phyloP scores from a whole-genome alignment of 495 filamentous ascomycete species.

The Penicillium roqueforti region DNA sequence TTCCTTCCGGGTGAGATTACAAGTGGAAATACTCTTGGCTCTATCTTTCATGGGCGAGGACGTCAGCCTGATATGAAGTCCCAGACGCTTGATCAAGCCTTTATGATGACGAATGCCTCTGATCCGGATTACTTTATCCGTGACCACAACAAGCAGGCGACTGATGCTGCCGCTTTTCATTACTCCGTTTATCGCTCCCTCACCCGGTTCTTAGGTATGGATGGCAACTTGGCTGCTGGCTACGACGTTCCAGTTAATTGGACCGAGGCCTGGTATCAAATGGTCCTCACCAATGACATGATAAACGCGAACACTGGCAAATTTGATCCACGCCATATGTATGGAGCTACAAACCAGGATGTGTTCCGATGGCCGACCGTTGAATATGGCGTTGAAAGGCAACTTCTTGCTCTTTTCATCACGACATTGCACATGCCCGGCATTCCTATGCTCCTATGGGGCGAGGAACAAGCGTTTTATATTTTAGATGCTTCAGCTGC shows the following conservation, averaged over 20 bases:
- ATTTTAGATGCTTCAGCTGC: slow-evolving; percentile 61
- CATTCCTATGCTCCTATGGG: slow-evolving; percentile 61
- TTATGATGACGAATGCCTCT: slow-evolving; percentile 43
- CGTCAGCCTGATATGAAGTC: slow-evolving; percentile 51
- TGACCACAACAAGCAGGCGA: slow-evolving; percentile 49
- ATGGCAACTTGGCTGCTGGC: slow-evolving; percentile 58
- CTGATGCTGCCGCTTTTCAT: slow-evolving; percentile 66
- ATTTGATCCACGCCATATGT: slow-evolving; percentile 70
- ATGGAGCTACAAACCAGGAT: slow-evolving; percentile 67
- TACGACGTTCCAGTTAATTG: slow-evolving; percentile 58
- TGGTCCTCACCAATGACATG: slow-evolving; percentile 62
- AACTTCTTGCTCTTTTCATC: slow-evolving; percentile 60
- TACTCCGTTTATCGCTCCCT: slow-evolving; percentile 68
- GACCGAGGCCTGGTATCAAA: slow-evolving; percentile 58
- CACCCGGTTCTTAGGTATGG: slow-evolving; percentile 61
- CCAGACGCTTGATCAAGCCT: slow-evolving; percentile 43
- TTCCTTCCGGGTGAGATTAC: slow-evolving; percentile 64
- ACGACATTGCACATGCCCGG: slow-evolving; percentile 63
- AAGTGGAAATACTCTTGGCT: slow-evolving; percentile 57
- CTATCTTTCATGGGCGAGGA: slow-evolving; percentile 65
- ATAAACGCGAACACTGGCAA: slow-evolving; percentile 60
- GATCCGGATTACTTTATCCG: slow-evolving; percentile 53
- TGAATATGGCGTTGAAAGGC: slow-evolving; percentile 56
- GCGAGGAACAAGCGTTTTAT: slow-evolving; percentile 69
- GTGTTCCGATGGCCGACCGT: slow-evolving; percentile 72